These are phyloP conservation scores for Raffaelea albimanens DNA, from an alignment of 2,329 filamentous ascomycete species.

Conservation along the genomic window DNA sequence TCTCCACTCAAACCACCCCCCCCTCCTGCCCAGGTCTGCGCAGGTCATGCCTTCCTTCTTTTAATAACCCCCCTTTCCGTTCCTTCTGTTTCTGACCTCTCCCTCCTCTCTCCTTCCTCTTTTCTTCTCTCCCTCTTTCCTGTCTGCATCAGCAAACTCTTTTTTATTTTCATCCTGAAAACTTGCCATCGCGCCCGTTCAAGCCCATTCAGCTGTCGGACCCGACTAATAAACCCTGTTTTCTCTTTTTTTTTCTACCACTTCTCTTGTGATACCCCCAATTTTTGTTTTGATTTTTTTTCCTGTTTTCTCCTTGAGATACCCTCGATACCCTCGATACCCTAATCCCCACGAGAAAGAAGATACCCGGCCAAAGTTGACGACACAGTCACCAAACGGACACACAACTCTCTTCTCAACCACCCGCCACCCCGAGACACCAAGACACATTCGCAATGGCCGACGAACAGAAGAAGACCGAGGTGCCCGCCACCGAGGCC, in stretches of 20 bases:
- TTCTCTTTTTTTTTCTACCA: slow-evolving; percentile 11
- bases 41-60: slow-evolving; percentile 1
- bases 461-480: slow-evolving; percentile 58
- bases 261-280: slow-evolving; percentile 24
- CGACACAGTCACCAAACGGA: not conserved
- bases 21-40: not conserved
- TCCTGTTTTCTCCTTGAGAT: slow-evolving; percentile 23
- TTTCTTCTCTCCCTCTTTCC: slow-evolving; percentile 1
- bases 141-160: too few species aligned
- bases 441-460: slow-evolving; percentile 49
- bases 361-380: slow-evolving; percentile 5
- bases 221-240: not conserved
- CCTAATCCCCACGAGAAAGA: slow-evolving; percentile 9
- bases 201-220: not conserved
- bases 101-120: slow-evolving; percentile 9
- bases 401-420: slow-evolving; percentile 1
- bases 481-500: slow-evolving; percentile 14
- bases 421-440: not conserved
- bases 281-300: slow-evolving; percentile 18
- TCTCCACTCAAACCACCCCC: slow-evolving; percentile 4
- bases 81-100: slow-evolving; percentile 8
- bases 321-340: slow-evolving; percentile 13
- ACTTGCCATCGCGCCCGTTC: not conserved
- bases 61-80: not conserved
- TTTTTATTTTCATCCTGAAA: not conserved